Evolutionary conservation across 2,329 filamentous ascomycete species (phyloP).

Genomic region (Sporothrix protearum): DNA sequence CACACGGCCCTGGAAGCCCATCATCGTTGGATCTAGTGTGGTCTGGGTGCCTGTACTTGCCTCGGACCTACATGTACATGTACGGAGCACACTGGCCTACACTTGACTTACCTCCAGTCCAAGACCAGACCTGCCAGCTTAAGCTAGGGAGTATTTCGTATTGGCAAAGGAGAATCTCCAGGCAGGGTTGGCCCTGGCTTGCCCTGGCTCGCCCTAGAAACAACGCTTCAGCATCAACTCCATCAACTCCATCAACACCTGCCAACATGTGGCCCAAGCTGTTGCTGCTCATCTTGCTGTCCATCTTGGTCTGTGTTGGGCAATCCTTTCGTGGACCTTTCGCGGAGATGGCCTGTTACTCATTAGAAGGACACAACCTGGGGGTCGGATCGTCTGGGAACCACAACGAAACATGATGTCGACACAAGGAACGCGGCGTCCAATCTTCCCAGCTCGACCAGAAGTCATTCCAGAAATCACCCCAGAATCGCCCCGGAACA

Average conservation of each 20-base stretch:
- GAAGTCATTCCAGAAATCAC: neutral
- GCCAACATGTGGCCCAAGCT: slow-evolving; percentile 1
- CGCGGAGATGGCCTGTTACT: neutral
- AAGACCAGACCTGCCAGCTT: neutral
- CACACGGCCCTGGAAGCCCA: neutral
- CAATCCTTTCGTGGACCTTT: neutral
- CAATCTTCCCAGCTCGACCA: neutral
- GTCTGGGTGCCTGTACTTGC: neutral
- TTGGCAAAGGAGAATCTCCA: neutral
- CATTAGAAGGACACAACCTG: neutral
- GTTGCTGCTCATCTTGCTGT: neutral
- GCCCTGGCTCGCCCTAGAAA: neutral
- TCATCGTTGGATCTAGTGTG: neutral
- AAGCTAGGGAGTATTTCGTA: neutral
- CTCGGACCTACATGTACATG: no score
- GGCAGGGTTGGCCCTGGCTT: neutral
- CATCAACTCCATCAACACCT: neutral
- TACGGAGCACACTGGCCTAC: no score
- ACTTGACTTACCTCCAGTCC: no score
- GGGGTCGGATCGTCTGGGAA: neutral
- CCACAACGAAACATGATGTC: neutral
- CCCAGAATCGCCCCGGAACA: neutral
- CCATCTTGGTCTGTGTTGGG: slow-evolving; percentile 6
- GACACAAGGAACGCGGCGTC: neutral
- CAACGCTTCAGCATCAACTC: neutral